Base-by-base conservation (phyloP, 495 filamentous ascomycete genomes). In the Neurospora africana region DNA sequence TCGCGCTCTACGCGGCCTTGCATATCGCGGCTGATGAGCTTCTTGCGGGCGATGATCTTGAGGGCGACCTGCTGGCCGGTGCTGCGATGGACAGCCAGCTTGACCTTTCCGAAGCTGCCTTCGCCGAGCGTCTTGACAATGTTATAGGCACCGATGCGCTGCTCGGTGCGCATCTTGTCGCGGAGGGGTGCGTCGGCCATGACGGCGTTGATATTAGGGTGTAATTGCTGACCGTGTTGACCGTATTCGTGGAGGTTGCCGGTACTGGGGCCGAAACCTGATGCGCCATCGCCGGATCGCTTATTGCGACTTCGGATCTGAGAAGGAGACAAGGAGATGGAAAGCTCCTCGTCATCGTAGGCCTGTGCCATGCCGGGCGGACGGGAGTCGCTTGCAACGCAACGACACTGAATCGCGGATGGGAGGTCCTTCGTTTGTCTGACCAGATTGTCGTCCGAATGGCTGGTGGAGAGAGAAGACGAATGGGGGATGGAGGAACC, bases 61-160 rank as follows among this genome's bases (percentile, higher is more conserved):
- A 99, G 85, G 69, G 95, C 95, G 38, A 99, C 95, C 82, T 97
- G 91, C 79, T 98, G 93, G 71, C 91, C 91, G 77, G 91, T 97
- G 67, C 93, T 89, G 75, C 92, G 89, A 78, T 99, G 95, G 40
- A 93, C 90, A 3, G 95, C 95, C 74, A 98, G 88, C 85, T 98
- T 98, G 78, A 99, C 95, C 85, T 99, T 99, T 68, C 95, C 95
- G 80, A 99, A 99, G 10, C 92, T 96, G 13, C 95, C 95, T 83
- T 99, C 95, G 36, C 95, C 95, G 6, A 99, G 87, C 3, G 95
- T 97, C 82, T 90, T 92, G 72, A 97, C 84, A 70, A 97, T 91
- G 73, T 91, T 89, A 82, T 98, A 99, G 74, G 93, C 91, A 65
- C 94, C 94, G 73, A 98, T 88, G 71, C 94, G 89, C 82, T 94